phyloP scores from a whole-genome alignment of 2,329 filamentous ascomycete genomes.

The Cercospora zeae-maydis region DNA sequence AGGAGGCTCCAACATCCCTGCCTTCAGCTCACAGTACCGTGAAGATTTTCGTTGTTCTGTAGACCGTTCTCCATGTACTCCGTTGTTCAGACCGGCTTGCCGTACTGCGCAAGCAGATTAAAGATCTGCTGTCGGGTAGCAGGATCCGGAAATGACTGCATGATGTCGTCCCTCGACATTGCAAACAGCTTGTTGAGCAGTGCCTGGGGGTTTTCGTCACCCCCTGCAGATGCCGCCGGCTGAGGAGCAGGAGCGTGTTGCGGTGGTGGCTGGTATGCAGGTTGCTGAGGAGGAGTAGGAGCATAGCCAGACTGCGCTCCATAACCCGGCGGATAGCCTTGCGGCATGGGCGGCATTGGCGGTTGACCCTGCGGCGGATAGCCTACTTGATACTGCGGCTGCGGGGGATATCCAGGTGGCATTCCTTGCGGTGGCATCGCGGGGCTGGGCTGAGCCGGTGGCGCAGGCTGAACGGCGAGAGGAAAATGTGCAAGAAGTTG shows the following conservation, averaged over 20 bases:
- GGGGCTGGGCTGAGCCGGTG: slow-evolving; percentile 30
- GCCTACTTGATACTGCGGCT: slow-evolving; percentile 21
- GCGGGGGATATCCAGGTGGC: slow-evolving; percentile 25
- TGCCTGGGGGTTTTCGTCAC: slow-evolving; percentile 51
- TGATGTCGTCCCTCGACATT: slow-evolving; percentile 75
- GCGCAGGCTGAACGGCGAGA: slow-evolving; percentile 32
- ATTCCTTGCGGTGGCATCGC: slow-evolving; percentile 26
- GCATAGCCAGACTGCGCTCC: slow-evolving; percentile 40
- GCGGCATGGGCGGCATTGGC: slow-evolving; percentile 17
- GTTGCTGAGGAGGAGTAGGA: slow-evolving; percentile 44
- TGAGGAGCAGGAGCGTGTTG: slow-evolving; percentile 43
- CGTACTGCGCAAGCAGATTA: slow-evolving; percentile 64
- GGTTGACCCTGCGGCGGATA: slow-evolving; percentile 15
- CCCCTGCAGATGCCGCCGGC: slow-evolving; percentile 43
- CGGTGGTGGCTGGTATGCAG: slow-evolving; percentile 40
- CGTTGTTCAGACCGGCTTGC: slow-evolving; percentile 13
- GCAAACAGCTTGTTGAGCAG: slow-evolving; percentile 78
- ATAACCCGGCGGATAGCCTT: slow-evolving; percentile 26
- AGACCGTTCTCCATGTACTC: neutral
- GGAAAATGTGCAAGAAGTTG: slow-evolving; percentile 60
- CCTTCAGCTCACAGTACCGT: neutral
- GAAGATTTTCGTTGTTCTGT: neutral
- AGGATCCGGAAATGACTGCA: slow-evolving; percentile 52
- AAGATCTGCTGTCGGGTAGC: slow-evolving; percentile 76
- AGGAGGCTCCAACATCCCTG: neutral